Evolutionary conservation across 306 rosid genomes (phyloP).

Genomic region (Vigna reflexopilosa): DNA sequence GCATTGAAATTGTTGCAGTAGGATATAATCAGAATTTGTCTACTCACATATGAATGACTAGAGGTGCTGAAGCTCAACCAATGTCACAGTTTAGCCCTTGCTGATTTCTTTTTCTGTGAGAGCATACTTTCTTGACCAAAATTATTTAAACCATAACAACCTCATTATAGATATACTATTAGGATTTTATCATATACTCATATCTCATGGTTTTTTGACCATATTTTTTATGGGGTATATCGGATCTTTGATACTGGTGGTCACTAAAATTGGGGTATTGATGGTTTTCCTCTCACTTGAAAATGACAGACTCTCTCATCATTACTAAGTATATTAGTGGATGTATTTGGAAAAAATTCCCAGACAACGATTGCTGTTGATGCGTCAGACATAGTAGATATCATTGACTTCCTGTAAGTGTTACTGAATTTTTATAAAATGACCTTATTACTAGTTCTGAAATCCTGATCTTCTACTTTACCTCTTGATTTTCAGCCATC

Average conservation of each 20-base stretch:
- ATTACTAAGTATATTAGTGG: conserved; percentile 72
- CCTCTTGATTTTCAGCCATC: conserved; percentile 69
- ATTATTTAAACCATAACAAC: background rate
- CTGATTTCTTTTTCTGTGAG: conserved; percentile 18
- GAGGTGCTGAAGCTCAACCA: conserved; percentile 3
- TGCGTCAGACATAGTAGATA: conserved; percentile 82
- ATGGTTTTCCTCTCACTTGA: conserved; percentile 38
- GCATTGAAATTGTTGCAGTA: background rate
- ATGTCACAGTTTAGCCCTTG: conserved; percentile 6
- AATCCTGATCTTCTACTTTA: conserved; percentile 21
- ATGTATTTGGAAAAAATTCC: conserved; percentile 90
- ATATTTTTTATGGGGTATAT: conserved; percentile 4
- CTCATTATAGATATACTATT: background rate
- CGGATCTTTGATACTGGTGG: background rate
- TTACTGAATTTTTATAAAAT: conserved; percentile 18
- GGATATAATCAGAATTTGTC: conserved; percentile 22
- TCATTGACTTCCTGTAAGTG: conserved; percentile 91
- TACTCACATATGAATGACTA: background rate
- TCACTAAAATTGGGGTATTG: conserved; percentile 25
- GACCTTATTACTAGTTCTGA: conserved; percentile 12
- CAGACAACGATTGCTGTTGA: conserved; percentile 66
- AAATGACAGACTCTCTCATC: conserved; percentile 68
- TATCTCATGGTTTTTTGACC: conserved; percentile 18
- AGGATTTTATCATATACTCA: conserved; percentile 6
- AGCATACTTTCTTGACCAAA: background rate